A percentile compares a stretch with the other conserved stretches of the same genome.
These are phyloP conservation scores for Chrysoporthe austroafricana DNA, from an alignment of 2,329 filamentous ascomycete species.

Conservation along the genomic window DNA sequence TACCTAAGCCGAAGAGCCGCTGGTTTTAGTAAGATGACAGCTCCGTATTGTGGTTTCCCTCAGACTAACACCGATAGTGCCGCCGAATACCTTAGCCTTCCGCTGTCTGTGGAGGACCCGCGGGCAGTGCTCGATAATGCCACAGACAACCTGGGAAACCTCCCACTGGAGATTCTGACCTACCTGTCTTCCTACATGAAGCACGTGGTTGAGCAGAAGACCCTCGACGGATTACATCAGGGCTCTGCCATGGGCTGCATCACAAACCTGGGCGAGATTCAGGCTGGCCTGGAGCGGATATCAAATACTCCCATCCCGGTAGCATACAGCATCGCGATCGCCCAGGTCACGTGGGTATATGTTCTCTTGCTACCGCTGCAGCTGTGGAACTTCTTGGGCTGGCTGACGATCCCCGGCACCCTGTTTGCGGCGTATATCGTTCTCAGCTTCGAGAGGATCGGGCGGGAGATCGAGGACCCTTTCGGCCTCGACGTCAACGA, in stretches of 20 bases:
- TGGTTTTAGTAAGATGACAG: slow-evolving; percentile 3
- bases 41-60: neutral
- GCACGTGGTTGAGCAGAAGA: slow-evolving; percentile 58
- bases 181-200: slow-evolving; percentile 72
- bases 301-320: slow-evolving; percentile 81
- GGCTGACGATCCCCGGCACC: slow-evolving; percentile 79
- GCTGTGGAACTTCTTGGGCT: slow-evolving; percentile 64
- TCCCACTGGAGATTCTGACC: slow-evolving; percentile 80
- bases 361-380: slow-evolving; percentile 83
- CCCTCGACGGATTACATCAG: slow-evolving; percentile 62
- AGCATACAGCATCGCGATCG: slow-evolving; percentile 82
- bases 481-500: slow-evolving; percentile 18
- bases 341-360: slow-evolving; percentile 86
- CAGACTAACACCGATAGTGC: slow-evolving; percentile 12
- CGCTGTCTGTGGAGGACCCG: slow-evolving; percentile 78
- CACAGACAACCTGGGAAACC: slow-evolving; percentile 74
- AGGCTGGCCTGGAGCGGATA: slow-evolving; percentile 75
- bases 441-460: slow-evolving; percentile 61
- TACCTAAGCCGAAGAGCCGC: slow-evolving; percentile 44
- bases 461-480: slow-evolving; percentile 19
- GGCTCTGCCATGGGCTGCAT: slow-evolving; percentile 47
- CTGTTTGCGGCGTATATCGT: slow-evolving; percentile 80
- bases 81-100: slow-evolving; percentile 76
- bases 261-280: slow-evolving; percentile 67
- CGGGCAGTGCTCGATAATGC: slow-evolving; percentile 76